Evolutionary conservation across 163 green algal species (phyloP), one percentile per base, ranked within the genome.

Genomic region (Coccomyxa subellipsoidea): DNA sequence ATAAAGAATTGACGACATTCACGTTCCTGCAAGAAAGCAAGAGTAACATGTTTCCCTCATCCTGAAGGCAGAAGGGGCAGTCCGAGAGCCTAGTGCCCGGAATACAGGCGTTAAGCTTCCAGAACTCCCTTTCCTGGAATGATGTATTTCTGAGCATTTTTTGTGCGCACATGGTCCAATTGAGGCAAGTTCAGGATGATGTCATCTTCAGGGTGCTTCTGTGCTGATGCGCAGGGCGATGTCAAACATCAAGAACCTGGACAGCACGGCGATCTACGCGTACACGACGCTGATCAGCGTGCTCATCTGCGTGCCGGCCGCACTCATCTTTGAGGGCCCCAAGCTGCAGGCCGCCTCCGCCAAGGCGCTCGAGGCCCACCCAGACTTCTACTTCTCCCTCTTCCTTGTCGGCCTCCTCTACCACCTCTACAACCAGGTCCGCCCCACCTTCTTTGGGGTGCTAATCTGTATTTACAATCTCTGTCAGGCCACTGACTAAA

Each of bases 361-460:
- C 31, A 76, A 81, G 27, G 88, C 88, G 23, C 34, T 80, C 8
- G 81, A 84, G 35, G 80, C 78, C 69, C 59, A 85, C 75, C 83
- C 83, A 34, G 90, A 92, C 72, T 99, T 99, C 89, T 95, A 94
- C 87, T 88, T 69, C 4, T 87, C 94, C 79, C 92, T 99, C 69
- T 84, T 95, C 59, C 89, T 86, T 36, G 96, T 99, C 2, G 97
- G 97, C 70, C 89, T 99, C 81, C 93, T 99, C 80, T 99, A 99
- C 90, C 97, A 99, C 88, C 86, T 99, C 73, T 99, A 99, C 94
- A 99, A 99, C 89, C 95, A 98, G 93, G 89, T 96, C 54, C 27
- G 59, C 35, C 5, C 27, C 72, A 29, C 5, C 21, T n/a, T n/a
- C n/a, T n/a, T n/a, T n/a, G n/a, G n/a, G n/a, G n/a, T n/a, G n/a